Percentiles rank a stretch among this genome's conserved stretches.
phyloP scores from a whole-genome alignment of 169 alveolate genomes.

The Cryptosporidium ubiquitum region DNA sequence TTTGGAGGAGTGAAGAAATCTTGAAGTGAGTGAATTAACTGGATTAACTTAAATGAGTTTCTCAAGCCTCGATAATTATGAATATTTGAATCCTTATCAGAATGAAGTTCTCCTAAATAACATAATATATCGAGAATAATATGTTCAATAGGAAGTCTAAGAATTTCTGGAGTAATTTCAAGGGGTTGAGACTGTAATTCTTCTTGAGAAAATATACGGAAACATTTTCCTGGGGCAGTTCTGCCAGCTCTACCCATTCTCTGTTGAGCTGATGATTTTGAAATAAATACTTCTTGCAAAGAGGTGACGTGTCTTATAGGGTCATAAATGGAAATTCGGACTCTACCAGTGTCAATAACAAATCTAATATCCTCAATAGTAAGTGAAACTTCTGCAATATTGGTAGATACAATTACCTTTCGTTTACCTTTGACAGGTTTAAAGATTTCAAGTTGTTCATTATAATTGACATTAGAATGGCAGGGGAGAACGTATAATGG shows the following conservation, averaged over 20 bases:
- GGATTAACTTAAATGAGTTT: slow-evolving; percentile 5
- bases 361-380: slow-evolving; percentile 89
- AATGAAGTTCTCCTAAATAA: background rate
- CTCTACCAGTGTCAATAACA: slow-evolving; percentile 89
- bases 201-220: slow-evolving; percentile 84
- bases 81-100: background rate
- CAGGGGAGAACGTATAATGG: slow-evolving; percentile 50
- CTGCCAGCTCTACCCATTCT: slow-evolving; percentile 94
- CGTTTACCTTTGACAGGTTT: slow-evolving; percentile 79
- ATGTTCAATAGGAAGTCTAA: slow-evolving; percentile 59
- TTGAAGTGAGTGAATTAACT: slow-evolving; percentile 2
- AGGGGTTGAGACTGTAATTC: slow-evolving; percentile 79
- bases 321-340: slow-evolving; percentile 81
- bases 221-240: slow-evolving; percentile 87
- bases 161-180: slow-evolving; percentile 45
- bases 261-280: slow-evolving; percentile 86
- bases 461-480: slow-evolving; percentile 49
- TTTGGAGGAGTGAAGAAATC: slow-evolving; percentile 66
- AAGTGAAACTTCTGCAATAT: slow-evolving; percentile 91
- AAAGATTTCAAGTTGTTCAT: slow-evolving; percentile 84
- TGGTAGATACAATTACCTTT: slow-evolving; percentile 90
- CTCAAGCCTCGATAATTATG: background rate
- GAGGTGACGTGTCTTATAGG: slow-evolving; percentile 81
- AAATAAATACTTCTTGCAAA: slow-evolving; percentile 80
- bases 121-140: slow-evolving; percentile 48